Conservation (phyloP, 2,329 filamentous ascomycete genomes). For the Trichoderma afroharzianum region DNA sequence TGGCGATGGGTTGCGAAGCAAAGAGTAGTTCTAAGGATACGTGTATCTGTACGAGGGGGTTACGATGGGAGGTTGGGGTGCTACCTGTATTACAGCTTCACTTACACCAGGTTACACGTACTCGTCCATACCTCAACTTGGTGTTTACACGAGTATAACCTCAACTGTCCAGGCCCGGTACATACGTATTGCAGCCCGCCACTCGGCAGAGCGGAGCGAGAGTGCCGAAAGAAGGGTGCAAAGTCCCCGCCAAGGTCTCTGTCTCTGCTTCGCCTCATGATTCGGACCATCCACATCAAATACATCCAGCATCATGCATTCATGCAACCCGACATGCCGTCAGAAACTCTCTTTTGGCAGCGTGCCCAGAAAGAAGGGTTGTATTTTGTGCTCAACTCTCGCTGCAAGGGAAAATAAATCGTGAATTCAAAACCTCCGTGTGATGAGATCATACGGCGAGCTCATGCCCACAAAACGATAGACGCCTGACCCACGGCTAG, state of each 20-base stretch:
- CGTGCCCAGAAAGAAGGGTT: not conserved
- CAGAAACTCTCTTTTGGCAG: not conserved
- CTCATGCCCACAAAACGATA: conserved; percentile 5
- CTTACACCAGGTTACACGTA: not conserved
- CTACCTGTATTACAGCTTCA: not conserved
- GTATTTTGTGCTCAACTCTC: not conserved
- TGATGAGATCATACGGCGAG: conserved; percentile 1
- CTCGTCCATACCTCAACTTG: not conserved
- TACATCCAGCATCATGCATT: not conserved
- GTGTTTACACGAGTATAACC: not conserved
- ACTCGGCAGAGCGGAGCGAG: conserved; percentile 12
- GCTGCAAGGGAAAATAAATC: not conserved
- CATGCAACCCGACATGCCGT: not conserved
- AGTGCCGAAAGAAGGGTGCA: conserved; percentile 1
- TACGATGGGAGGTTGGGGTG: not conserved
- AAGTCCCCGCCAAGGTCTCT: not conserved
- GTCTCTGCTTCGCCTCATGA: conserved; percentile 3
- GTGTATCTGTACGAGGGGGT: not conserved
- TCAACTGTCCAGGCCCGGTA: not conserved
- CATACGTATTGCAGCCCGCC: no score
- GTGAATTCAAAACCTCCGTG: not conserved
- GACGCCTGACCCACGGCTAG: conserved; percentile 10
- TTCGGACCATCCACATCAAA: not conserved
- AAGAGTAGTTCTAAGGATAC: not conserved
- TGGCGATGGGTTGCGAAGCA: not conserved